Percentiles rank a stretch among this genome's conserved stretches.
Conservation (phyloP, 2,329 filamentous ascomycete species). For the Cercospora nicotianae region DNA sequence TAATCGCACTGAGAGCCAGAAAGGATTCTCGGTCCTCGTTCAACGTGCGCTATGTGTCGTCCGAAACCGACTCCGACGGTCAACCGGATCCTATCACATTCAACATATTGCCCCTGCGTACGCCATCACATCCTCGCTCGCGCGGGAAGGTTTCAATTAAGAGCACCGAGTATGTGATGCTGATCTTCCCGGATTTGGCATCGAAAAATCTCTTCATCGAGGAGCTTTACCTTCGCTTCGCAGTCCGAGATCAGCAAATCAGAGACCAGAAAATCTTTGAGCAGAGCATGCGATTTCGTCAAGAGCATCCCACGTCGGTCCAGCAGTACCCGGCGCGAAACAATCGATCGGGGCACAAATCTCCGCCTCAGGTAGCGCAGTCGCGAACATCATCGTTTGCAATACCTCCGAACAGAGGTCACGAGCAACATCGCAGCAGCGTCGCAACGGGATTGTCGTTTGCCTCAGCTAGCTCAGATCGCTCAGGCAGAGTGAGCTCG, state of each 20-base stretch:
- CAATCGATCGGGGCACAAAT: background rate
- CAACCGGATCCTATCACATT: constrained; percentile 26
- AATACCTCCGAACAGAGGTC: background rate
- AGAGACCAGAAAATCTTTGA: constrained; percentile 19
- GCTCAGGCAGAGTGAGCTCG: background rate
- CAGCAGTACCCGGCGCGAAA: background rate
- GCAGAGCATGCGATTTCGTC: constrained; percentile 8
- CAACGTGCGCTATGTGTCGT: constrained; percentile 15
- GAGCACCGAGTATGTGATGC: constrained; percentile 23
- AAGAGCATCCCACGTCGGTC: constrained; percentile 8
- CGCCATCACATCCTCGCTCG: constrained; percentile 15
- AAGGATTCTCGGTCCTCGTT: constrained; percentile 15
- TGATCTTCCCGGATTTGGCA: constrained; percentile 23
- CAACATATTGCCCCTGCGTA: constrained; percentile 25
- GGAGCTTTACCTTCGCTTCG: constrained; percentile 23
- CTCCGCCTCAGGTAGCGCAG: background rate
- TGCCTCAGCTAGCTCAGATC: background rate
- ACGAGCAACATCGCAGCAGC: background rate
- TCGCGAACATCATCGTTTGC: background rate
- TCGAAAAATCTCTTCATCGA: constrained; percentile 23
- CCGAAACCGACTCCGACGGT: constrained; percentile 18
- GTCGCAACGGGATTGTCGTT: background rate
- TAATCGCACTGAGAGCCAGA: constrained; percentile 20
- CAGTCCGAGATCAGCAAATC: constrained; percentile 25
- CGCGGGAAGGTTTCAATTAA: constrained; percentile 1